These are phyloP conservation scores for Eucalyptus regnans DNA, from an alignment of 345 rosid species.

Conservation along the genomic window DNA sequence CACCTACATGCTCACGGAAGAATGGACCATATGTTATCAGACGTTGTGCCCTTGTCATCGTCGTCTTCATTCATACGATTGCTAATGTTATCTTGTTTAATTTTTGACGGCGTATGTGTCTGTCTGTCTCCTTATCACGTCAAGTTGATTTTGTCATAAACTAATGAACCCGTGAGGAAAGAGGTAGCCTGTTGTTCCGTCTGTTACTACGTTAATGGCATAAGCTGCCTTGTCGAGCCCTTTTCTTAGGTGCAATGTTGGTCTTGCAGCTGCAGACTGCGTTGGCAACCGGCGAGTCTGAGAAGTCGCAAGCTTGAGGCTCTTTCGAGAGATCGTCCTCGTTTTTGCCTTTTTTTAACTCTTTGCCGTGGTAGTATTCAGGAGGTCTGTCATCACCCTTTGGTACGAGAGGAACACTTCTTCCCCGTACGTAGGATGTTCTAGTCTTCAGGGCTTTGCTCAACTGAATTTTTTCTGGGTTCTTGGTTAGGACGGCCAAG, in stretches of 20 bases:
- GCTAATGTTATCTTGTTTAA: not conserved
- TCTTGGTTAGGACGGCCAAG: not conserved
- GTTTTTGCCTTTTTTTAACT: not conserved
- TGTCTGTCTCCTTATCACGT: slow-evolving; percentile 38
- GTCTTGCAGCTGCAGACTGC: slow-evolving; percentile 19
- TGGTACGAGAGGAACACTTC: not conserved
- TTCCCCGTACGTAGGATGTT: not conserved
- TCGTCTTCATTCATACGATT: not conserved
- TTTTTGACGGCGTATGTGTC: slow-evolving; percentile 21
- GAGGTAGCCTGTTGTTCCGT: slow-evolving; percentile 1
- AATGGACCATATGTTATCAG: slow-evolving; percentile 16
- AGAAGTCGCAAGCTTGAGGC: slow-evolving; percentile 10
- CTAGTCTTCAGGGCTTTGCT: not conserved
- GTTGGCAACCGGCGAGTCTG: slow-evolving; percentile 15
- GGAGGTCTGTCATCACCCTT: not conserved
- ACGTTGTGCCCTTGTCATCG: not conserved
- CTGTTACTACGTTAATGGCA: not conserved
- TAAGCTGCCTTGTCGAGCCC: not conserved
- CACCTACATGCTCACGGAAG: slow-evolving; percentile 28
- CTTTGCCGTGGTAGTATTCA: not conserved
- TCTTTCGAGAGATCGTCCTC: not conserved
- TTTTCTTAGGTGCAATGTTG: not conserved
- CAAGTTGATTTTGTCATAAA: slow-evolving; percentile 28
- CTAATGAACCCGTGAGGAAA: slow-evolving; percentile 24
- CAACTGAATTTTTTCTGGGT: not conserved